Percentiles rank a stretch among this genome's conserved stretches.
phyloP scores from a whole-genome alignment of 2,329 filamentous ascomycete genomes.

The Cytospora piceae region DNA sequence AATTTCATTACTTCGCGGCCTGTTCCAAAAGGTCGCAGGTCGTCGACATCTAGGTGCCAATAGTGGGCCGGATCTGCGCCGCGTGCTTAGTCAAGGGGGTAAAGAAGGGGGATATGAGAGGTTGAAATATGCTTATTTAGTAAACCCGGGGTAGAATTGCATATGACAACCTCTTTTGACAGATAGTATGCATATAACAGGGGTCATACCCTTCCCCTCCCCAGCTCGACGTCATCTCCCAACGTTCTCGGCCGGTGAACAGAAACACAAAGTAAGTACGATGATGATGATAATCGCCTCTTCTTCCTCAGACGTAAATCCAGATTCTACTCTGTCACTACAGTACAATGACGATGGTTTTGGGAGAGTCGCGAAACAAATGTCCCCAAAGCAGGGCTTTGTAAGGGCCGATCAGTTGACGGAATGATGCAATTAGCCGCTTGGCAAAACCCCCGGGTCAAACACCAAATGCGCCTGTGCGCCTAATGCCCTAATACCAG shows the following conservation, averaged over 20 bases:
- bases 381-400: constrained; percentile 9
- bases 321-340: neutral
- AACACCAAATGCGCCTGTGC: neutral
- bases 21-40: neutral
- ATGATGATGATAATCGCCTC: too few species aligned
- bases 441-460: constrained; percentile 3
- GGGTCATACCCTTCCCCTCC: neutral
- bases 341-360: neutral
- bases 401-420: constrained; percentile 3
- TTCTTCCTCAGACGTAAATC: too few species aligned
- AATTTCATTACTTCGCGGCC: neutral
- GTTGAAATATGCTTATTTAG: neutral
- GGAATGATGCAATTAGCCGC: constrained; percentile 14
- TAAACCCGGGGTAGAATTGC: neutral
- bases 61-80: neutral
- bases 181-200: neutral
- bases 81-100: neutral
- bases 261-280: too few species aligned
- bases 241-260: too few species aligned
- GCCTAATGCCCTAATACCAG: too few species aligned
- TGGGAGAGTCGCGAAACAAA: neutral
- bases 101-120: too few species aligned
- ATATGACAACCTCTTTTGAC: neutral
- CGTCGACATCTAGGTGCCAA: neutral
- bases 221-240: constrained; percentile 6